Conservation (phyloP, 2,329 filamentous ascomycete genomes). For the Cercospora berteroae region DNA sequence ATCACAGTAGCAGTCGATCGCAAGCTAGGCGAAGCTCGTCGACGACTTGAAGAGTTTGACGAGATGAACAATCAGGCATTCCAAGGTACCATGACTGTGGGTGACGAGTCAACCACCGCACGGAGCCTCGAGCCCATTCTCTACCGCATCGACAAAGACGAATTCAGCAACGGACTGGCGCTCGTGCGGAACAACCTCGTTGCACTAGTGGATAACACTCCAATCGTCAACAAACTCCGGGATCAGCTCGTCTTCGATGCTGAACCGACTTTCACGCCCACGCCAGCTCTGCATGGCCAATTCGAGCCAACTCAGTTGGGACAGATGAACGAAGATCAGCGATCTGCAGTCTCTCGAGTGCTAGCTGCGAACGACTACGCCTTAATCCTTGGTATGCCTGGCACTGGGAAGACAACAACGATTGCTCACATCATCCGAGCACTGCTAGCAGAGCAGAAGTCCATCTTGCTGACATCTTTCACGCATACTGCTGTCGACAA, state of each 20-base stretch:
- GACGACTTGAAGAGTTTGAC: slow-evolving; percentile 73
- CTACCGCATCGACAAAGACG: slow-evolving; percentile 93
- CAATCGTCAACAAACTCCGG: slow-evolving; percentile 57
- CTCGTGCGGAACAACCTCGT: slow-evolving; percentile 90
- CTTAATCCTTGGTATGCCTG: slow-evolving; percentile 96
- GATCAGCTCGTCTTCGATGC: slow-evolving; percentile 75
- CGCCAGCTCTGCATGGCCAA: slow-evolving; percentile 14
- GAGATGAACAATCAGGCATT: slow-evolving; percentile 78
- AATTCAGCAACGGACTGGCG: slow-evolving; percentile 98
- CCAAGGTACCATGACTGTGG: slow-evolving; percentile 85
- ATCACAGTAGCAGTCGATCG: slow-evolving; percentile 90
- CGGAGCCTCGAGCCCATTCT: slow-evolving; percentile 53
- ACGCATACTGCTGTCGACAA: slow-evolving; percentile 98
- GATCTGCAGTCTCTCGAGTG: slow-evolving; percentile 83
- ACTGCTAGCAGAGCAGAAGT: slow-evolving; percentile 83
- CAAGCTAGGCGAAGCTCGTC: slow-evolving; percentile 80
- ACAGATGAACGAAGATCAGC: slow-evolving; percentile 81
- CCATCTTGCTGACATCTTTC: slow-evolving; percentile 88
- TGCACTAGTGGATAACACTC: slow-evolving; percentile 68
- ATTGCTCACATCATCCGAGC: slow-evolving; percentile 96
- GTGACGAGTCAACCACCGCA: slow-evolving; percentile 37
- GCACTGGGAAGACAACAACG: slow-evolving; percentile 96
- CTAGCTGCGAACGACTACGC: slow-evolving; percentile 96
- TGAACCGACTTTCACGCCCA: slow-evolving; percentile 64
- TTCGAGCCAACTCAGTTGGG: slow-evolving; percentile 32